Evolutionary conservation across 2,329 filamentous ascomycete genomes (phyloP).

Genomic region (Hymenoscyphus repandus): DNA sequence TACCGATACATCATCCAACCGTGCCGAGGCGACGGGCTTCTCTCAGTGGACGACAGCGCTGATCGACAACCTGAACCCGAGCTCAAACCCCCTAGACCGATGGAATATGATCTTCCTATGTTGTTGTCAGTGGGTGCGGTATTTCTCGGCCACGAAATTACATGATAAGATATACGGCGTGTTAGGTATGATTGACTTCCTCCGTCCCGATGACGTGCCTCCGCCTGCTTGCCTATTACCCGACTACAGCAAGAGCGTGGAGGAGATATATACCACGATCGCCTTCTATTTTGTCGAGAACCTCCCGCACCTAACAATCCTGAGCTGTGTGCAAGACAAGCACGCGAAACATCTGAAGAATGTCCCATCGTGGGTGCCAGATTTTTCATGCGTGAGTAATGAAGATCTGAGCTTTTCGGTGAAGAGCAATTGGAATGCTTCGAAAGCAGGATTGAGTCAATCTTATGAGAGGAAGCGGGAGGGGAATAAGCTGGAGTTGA

Average conservation of each 20-base stretch:
- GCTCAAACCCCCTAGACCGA: neutral
- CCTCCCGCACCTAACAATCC: constrained; percentile 6
- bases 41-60: constrained; percentile 10
- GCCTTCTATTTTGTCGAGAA: constrained; percentile 8
- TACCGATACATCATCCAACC: neutral
- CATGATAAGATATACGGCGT: constrained; percentile 9
- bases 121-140: constrained; percentile 7
- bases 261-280: constrained; percentile 7
- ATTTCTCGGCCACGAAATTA: constrained; percentile 4
- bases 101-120: constrained; percentile 9
- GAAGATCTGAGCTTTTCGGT: constrained; percentile 7
- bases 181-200: constrained; percentile 7
- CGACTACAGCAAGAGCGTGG: constrained; percentile 11
- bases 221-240: constrained; percentile 5
- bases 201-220: constrained; percentile 3
- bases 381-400: constrained; percentile 6
- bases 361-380: constrained; percentile 14
- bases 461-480: neutral
- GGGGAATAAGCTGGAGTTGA: neutral
- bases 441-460: constrained; percentile 3
- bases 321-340: constrained; percentile 9
- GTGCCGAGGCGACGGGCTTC: constrained; percentile 7
- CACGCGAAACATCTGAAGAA: constrained; percentile 6
- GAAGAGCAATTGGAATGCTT: constrained; percentile 8
- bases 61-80: constrained; percentile 6